Conservation (phyloP, 2,329 filamentous ascomycete genomes). For the Alternaria brassicae region DNA sequence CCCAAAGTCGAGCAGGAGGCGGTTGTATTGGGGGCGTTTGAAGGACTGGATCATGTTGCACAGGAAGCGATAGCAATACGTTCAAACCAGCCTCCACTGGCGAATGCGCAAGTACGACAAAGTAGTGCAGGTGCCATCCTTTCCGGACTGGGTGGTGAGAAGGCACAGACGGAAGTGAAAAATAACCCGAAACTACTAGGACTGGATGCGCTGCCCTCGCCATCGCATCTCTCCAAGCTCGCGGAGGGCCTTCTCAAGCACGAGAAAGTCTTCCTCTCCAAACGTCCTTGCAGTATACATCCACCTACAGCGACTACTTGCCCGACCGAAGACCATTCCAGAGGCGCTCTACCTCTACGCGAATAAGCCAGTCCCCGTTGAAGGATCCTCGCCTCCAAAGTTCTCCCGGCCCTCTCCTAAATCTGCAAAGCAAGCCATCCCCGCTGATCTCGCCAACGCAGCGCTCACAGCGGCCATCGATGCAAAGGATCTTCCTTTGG, state of each 20-base stretch:
- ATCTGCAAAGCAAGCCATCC: constrained; percentile 73
- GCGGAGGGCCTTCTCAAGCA: constrained; percentile 76
- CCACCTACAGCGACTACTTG: constrained; percentile 74
- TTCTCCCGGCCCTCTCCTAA: constrained; percentile 66
- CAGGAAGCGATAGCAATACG: constrained; percentile 40
- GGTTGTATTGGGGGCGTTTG: constrained; percentile 29
- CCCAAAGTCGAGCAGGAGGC: constrained; percentile 37
- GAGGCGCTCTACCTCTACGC: constrained; percentile 83
- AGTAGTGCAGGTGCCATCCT: constrained; percentile 47
- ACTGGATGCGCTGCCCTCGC: constrained; percentile 37
- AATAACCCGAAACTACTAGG: constrained; percentile 20
- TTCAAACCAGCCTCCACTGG: constrained; percentile 30
- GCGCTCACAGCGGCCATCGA: constrained; percentile 83
- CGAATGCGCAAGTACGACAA: constrained; percentile 34
- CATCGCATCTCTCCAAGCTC: constrained; percentile 56
- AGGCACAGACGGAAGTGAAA: constrained; percentile 9
- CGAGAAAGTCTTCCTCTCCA: constrained; percentile 81
- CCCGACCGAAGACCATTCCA: constrained; percentile 77
- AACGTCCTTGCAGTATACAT: constrained; percentile 77
- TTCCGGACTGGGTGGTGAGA: constrained; percentile 34
- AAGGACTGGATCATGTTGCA: constrained; percentile 34
- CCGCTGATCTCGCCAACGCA: constrained; percentile 70
- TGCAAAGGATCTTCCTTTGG: constrained; percentile 76
- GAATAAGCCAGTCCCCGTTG: constrained; percentile 75
- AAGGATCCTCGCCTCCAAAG: constrained; percentile 59